Percentiles rank a stretch among this genome's conserved stretches.
These are phyloP conservation scores for Trichophyton equinum DNA, from an alignment of 2,329 filamentous ascomycete genomes.

Conservation along the genomic window DNA sequence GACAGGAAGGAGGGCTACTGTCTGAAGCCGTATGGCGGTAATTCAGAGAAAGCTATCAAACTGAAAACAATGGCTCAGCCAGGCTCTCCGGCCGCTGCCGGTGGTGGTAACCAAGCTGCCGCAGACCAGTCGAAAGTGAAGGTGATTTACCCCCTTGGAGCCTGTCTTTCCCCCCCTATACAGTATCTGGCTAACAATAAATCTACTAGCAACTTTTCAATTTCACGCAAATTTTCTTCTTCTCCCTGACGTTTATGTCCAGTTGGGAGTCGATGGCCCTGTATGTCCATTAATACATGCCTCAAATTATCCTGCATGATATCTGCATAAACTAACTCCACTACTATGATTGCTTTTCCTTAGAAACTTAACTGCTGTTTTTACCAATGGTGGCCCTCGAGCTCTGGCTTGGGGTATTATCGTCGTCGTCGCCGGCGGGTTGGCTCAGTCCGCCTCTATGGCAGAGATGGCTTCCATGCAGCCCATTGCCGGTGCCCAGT, in stretches of 20 bases:
- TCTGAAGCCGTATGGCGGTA: not conserved
- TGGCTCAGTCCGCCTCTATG: slow-evolving; percentile 24
- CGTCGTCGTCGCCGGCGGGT: slow-evolving; percentile 21
- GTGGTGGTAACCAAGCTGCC: not conserved
- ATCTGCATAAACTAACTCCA: slow-evolving; percentile 2
- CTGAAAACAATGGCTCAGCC: not conserved
- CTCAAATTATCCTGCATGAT: not conserved
- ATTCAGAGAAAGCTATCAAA: not conserved
- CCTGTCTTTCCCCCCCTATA: not conserved
- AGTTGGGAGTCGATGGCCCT: slow-evolving; percentile 18
- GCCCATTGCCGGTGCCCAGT: slow-evolving; percentile 32
- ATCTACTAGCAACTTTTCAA: slow-evolving; percentile 17
- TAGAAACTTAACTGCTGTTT: slow-evolving; percentile 24
- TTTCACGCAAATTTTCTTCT: slow-evolving; percentile 20
- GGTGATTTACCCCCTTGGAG: not conserved
- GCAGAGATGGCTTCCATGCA: slow-evolving; percentile 32
- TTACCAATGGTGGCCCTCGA: slow-evolving; percentile 25
- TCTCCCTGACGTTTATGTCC: slow-evolving; percentile 20
- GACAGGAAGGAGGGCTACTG: not conserved
- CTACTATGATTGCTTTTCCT: not conserved
- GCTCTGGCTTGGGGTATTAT: slow-evolving; percentile 23
- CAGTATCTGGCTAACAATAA: not conserved
- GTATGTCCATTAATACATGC: slow-evolving; percentile 10
- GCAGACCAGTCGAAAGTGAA: slow-evolving; percentile 11
- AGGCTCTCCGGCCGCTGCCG: not conserved